Percentiles rank a stretch among this genome's conserved stretches.
Evolutionary conservation across 352 stramenopile genomes (phyloP).

Genomic region (Globisporangium splendens): DNA sequence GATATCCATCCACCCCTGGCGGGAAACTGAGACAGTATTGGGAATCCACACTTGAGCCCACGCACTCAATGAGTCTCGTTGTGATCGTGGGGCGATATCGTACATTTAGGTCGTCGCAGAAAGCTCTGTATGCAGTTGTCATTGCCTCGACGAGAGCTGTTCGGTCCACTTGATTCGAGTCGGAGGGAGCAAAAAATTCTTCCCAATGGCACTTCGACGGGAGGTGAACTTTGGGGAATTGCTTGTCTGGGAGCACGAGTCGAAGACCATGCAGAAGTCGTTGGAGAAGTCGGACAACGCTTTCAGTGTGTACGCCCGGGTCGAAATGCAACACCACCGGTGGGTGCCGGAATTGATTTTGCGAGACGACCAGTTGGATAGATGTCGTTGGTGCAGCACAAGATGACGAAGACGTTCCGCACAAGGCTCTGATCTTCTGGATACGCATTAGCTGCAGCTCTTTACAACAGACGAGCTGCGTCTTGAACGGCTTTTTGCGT

Average conservation of each 20-base stretch:
- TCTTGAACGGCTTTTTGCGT: slow-evolving; percentile 41
- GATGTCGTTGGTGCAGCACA: slow-evolving; percentile 21
- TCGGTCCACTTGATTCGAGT: slow-evolving; percentile 1
- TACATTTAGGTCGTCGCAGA: slow-evolving; percentile 57
- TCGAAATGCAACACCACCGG: slow-evolving; percentile 44
- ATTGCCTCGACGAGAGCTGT: slow-evolving; percentile 27
- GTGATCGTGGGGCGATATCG: slow-evolving; percentile 46
- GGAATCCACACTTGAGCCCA: slow-evolving; percentile 49
- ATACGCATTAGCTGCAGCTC: slow-evolving; percentile 49
- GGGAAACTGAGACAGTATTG: slow-evolving; percentile 55
- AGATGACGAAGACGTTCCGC: slow-evolving; percentile 5
- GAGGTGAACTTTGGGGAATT: slow-evolving; percentile 26
- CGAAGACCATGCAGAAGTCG: slow-evolving; percentile 42
- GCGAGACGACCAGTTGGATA: slow-evolving; percentile 25
- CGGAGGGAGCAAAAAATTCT: slow-evolving; percentile 36
- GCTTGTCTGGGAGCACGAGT: slow-evolving; percentile 39
- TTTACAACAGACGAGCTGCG: slow-evolving; percentile 24
- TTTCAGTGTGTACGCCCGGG: slow-evolving; percentile 49
- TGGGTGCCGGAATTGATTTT: not conserved
- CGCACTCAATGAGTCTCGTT: slow-evolving; percentile 44
- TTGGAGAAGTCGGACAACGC: slow-evolving; percentile 47
- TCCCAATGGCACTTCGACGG: slow-evolving; percentile 44
- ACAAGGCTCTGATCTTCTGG: slow-evolving; percentile 33
- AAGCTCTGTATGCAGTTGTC: slow-evolving; percentile 45
- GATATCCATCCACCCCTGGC: slow-evolving; percentile 26